Evolutionary conservation across 176 grass and related monocot species (phyloP).

Genomic region (Hordeum marinum): DNA sequence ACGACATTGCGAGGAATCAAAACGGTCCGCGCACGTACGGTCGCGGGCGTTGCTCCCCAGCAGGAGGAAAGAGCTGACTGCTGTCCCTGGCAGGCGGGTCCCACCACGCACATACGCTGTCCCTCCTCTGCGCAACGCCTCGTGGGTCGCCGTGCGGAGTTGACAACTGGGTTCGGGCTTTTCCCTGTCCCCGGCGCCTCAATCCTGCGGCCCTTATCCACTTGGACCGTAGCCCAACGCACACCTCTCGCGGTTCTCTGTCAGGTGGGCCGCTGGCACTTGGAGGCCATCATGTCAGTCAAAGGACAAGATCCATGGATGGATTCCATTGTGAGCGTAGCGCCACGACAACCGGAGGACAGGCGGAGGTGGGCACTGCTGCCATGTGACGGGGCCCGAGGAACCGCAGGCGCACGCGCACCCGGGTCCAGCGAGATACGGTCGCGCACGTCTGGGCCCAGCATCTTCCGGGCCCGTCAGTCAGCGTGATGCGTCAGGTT

Average conservation of each 20-base stretch:
- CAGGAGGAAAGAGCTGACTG: neutral
- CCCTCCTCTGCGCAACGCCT: neutral
- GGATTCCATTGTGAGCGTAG: neutral
- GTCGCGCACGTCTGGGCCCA: neutral
- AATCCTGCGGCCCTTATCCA: neutral
- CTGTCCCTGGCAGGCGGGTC: neutral
- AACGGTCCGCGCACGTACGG: neutral
- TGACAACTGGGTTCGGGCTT: neutral
- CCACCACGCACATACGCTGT: neutral
- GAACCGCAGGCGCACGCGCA: neutral
- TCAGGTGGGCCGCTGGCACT: fast-evolving
- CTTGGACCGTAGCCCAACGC: neutral
- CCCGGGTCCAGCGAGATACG: neutral
- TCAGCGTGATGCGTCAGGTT: neutral
- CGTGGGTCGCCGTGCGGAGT: constrained; percentile 15
- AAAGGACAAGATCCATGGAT: fast-evolving
- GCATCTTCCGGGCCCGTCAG: fast-evolving
- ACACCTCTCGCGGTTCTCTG: neutral
- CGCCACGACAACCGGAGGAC: neutral
- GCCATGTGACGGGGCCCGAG: constrained; percentile 8
- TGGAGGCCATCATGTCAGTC: neutral
- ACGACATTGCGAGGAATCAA: neutral
- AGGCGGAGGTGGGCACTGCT: neutral
- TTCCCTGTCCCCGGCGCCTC: neutral
- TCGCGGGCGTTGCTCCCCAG: neutral